A percentile compares a stretch with the other conserved stretches of the same genome.
These are phyloP conservation scores for Mucor racemosus DNA, from an alignment of 371 early-diverging fungal genomes.

Conservation along the genomic window DNA sequence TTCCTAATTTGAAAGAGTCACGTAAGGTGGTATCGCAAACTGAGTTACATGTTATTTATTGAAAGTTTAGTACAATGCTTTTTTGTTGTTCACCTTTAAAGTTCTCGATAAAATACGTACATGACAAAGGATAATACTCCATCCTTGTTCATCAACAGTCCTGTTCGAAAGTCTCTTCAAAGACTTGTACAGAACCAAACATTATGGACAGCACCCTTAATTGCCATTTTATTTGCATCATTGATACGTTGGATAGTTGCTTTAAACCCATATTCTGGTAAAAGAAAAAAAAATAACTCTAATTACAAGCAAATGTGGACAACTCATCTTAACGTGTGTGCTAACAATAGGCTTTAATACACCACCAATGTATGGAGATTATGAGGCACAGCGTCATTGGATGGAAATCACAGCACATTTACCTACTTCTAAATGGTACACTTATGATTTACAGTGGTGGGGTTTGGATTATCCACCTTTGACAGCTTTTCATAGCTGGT, in stretches of 20 bases:
- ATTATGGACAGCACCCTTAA: slow-evolving; percentile 46
- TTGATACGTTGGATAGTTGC: slow-evolving; percentile 76
- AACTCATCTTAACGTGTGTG: background rate
- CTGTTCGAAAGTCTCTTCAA: slow-evolving; percentile 21
- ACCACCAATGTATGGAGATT: slow-evolving; percentile 92
- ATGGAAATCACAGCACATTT: slow-evolving; percentile 90
- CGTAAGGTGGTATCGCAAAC: no score
- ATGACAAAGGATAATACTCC: slow-evolving; percentile 24
- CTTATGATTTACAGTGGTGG: slow-evolving; percentile 88
- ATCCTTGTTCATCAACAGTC: slow-evolving; percentile 28
- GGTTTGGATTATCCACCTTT: slow-evolving; percentile 97
- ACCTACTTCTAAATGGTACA: slow-evolving; percentile 85
- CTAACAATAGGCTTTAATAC: slow-evolving; percentile 35
- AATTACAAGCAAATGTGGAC: background rate
- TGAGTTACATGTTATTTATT: background rate
- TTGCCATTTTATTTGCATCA: slow-evolving; percentile 60
- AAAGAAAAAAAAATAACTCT: background rate
- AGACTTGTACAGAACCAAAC: slow-evolving; percentile 33
- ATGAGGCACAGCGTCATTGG: slow-evolving; percentile 98
- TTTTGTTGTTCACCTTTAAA: background rate
- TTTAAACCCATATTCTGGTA: slow-evolving; percentile 83
- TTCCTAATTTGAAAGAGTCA: no score
- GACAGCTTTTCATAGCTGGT: slow-evolving; percentile 90
- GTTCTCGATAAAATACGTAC: background rate
- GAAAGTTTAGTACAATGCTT: background rate